phyloP scores from a whole-genome alignment of 257 asterid genomes.

The Salvia hispanica region DNA sequence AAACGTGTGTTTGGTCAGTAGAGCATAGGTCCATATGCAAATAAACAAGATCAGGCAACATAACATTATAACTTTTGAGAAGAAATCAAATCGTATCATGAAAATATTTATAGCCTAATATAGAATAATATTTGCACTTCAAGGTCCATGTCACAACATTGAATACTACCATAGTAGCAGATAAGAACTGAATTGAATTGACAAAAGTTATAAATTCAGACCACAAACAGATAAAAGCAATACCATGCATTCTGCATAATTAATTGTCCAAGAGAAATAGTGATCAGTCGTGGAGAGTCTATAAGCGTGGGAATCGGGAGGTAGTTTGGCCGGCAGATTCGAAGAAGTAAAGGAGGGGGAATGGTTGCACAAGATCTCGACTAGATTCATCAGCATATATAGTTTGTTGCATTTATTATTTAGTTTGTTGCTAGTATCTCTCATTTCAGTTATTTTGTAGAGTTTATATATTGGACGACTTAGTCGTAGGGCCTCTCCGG shows the following conservation, averaged over 20 bases:
- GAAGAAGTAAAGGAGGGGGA: too few relatives aligned
- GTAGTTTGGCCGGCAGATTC: too few relatives aligned
- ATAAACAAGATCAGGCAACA: background rate
- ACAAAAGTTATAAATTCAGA: constrained; percentile 5
- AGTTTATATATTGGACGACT: too few relatives aligned
- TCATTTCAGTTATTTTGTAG: too few relatives aligned
- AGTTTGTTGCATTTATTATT: too few relatives aligned
- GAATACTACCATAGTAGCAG: too few relatives aligned
- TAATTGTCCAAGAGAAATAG: constrained; percentile 1
- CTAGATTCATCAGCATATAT: too few relatives aligned
- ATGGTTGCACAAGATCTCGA: too few relatives aligned
- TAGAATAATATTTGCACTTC: background rate
- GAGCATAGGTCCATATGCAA: constrained; percentile 10
- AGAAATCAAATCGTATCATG: constrained; percentile 1
- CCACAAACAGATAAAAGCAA: background rate
- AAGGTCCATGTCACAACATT: background rate
- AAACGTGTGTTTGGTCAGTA: constrained; percentile 32
- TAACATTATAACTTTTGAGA: background rate
- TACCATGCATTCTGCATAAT: background rate
- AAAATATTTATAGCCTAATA: background rate
- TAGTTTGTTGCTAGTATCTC: too few relatives aligned
- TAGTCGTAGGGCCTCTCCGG: too few relatives aligned
- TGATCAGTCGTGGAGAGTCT: too few relatives aligned
- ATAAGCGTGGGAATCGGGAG: too few relatives aligned
- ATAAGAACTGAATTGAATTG: background rate